These are phyloP conservation scores for Penicillium oxalicum DNA, from an alignment of 2,329 filamentous ascomycete species.

Conservation along the genomic window DNA sequence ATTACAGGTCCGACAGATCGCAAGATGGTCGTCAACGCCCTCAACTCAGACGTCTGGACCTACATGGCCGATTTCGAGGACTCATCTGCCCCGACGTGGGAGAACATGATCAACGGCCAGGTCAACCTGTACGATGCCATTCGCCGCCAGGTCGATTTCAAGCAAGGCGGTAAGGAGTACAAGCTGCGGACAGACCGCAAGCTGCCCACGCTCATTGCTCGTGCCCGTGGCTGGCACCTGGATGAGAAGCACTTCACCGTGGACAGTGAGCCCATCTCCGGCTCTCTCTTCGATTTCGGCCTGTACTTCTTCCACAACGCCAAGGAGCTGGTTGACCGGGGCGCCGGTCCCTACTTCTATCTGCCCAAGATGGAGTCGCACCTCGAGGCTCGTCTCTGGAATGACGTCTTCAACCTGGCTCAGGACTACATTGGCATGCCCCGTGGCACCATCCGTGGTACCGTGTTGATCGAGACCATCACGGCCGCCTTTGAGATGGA, in stretches of 20 bases:
- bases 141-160: conserved; percentile 91
- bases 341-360: conserved; percentile 93
- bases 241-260: conserved; percentile 98
- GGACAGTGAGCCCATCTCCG: conserved; percentile 90
- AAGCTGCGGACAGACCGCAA: conserved; percentile 87
- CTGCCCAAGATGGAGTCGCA: conserved; percentile 98
- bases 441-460: conserved; percentile 87
- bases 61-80: conserved; percentile 99
- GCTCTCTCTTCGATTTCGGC: conserved; percentile 90
- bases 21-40: conserved; percentile 97
- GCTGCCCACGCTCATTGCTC: conserved; percentile 85
- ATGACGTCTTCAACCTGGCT: conserved; percentile 91
- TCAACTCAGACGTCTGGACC: conserved; percentile 95
- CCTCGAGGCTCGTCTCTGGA: conserved; percentile 95
- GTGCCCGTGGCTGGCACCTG: conserved; percentile 93
- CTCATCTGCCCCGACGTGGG: conserved; percentile 93
- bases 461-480: conserved; percentile 96
- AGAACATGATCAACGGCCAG: conserved; percentile 98
- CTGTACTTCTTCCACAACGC: conserved; percentile 99
- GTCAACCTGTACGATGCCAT: conserved; percentile 96
- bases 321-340: conserved; percentile 74
- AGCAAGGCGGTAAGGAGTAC: conserved; percentile 91
- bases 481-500: conserved; percentile 99
- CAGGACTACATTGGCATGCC: conserved; percentile 90
- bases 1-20: conserved; percentile 96